A percentile compares a stretch with the other conserved stretches of the same genome.
Evolutionary conservation across 805 yeast genomes (phyloP).

Genomic region (Saccharomycopsis javanensis): DNA sequence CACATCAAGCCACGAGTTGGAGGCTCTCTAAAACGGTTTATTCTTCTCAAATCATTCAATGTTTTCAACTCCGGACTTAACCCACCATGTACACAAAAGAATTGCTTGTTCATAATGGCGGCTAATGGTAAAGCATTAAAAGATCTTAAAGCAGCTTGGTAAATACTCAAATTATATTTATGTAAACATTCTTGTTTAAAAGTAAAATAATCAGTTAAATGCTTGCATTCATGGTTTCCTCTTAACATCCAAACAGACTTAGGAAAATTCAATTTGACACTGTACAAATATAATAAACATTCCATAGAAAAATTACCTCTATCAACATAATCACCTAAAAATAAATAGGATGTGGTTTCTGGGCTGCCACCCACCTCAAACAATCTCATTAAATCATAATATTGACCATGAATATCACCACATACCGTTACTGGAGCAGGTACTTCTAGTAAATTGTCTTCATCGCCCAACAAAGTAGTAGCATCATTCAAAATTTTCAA

Average conservation of each 20-base stretch:
- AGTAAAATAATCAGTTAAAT: slow-evolving; percentile 88
- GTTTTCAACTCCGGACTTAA: slow-evolving; percentile 73
- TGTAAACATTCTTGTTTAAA: slow-evolving; percentile 84
- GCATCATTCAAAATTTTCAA: slow-evolving; percentile 56
- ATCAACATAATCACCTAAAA: slow-evolving; percentile 92
- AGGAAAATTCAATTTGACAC: slow-evolving; percentile 71
- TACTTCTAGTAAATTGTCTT: slow-evolving; percentile 71
- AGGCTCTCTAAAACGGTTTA: slow-evolving; percentile 83
- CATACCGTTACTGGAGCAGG: slow-evolving; percentile 94
- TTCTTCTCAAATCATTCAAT: slow-evolving; percentile 53
- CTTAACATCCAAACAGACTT: slow-evolving; percentile 68
- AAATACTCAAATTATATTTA: slow-evolving; percentile 59
- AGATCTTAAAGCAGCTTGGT: slow-evolving; percentile 64
- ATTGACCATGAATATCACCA: slow-evolving; percentile 98
- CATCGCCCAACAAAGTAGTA: slow-evolving; percentile 49
- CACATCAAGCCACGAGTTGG: slow-evolving; percentile 93
- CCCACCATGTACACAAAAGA: slow-evolving; percentile 95
- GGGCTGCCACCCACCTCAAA: slow-evolving; percentile 95
- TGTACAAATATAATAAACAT: slow-evolving; percentile 62
- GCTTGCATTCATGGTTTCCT: slow-evolving; percentile 93
- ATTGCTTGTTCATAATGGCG: slow-evolving; percentile 88
- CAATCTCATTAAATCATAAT: slow-evolving; percentile 76
- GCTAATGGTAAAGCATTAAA: slow-evolving; percentile 86
- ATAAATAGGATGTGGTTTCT: slow-evolving; percentile 60
- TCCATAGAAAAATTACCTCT: slow-evolving; percentile 88